Conservation (phyloP, 371 early-diverging fungal species). For the Zancudomyces culisetae region DNA sequence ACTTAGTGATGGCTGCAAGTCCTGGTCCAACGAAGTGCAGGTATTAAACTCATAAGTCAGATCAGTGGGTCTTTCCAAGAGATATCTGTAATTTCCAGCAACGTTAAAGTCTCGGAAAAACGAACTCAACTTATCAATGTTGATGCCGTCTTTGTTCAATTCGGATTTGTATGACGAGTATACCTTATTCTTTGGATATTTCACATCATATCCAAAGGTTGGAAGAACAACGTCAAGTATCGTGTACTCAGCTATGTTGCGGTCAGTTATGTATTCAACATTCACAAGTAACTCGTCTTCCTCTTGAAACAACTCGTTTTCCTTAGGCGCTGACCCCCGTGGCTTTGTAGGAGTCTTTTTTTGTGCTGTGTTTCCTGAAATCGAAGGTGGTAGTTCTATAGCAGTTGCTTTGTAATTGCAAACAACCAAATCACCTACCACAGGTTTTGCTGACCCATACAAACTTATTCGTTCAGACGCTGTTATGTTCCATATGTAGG, state of each 20-base stretch:
- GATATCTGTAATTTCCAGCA: conserved; percentile 57
- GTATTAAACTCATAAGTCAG: conserved; percentile 29
- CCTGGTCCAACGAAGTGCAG: conserved; percentile 39
- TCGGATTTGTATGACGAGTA: conserved; percentile 37
- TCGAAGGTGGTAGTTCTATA: conserved; percentile 2
- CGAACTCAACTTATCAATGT: conserved; percentile 24
- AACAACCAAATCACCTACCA: conserved; percentile 73
- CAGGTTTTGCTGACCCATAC: conserved; percentile 44
- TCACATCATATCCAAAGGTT: conserved; percentile 55
- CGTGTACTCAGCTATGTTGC: conserved; percentile 41
- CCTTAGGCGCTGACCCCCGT: conserved; percentile 3
- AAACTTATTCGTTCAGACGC: conserved; percentile 53
- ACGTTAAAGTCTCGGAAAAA: conserved; percentile 34
- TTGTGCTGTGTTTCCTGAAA: background rate
- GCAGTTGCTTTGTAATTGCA: background rate
- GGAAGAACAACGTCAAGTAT: conserved; percentile 84
- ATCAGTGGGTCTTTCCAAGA: conserved; percentile 33
- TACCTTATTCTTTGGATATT: conserved; percentile 63
- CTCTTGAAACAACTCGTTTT: conserved; percentile 9
- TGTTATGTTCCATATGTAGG: conserved; percentile 84
- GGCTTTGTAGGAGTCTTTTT: no score
- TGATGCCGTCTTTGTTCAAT: conserved; percentile 47
- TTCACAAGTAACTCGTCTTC: conserved; percentile 5
- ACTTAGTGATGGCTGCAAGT: background rate
- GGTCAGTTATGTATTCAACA: conserved; percentile 33